Percentiles rank a stretch among this genome's conserved stretches.
These are phyloP conservation scores for Aspergillus pseudoviridinutans DNA, from an alignment of 2,329 filamentous ascomycete genomes.

Conservation along the genomic window DNA sequence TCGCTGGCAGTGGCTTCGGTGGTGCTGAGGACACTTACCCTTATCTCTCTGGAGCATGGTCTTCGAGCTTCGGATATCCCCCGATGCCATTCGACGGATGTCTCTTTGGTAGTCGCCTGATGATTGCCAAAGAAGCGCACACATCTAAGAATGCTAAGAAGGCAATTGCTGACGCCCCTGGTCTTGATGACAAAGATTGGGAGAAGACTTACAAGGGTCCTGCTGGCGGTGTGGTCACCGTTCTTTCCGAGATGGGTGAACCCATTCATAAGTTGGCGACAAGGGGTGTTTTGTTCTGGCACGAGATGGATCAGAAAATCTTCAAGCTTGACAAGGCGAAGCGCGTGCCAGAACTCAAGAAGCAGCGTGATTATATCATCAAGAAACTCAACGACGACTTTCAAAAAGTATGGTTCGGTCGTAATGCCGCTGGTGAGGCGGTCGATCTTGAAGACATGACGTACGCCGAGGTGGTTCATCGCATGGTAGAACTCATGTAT, in stretches of 20 bases:
- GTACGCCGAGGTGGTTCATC: slow-evolving; percentile 79
- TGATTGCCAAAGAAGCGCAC: slow-evolving; percentile 88
- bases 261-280: slow-evolving; percentile 98
- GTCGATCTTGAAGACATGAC: slow-evolving; percentile 96
- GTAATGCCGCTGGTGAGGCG: slow-evolving; percentile 72
- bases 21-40: slow-evolving; percentile 86
- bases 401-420: slow-evolving; percentile 95
- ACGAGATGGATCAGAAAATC: slow-evolving; percentile 98
- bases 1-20: slow-evolving; percentile 87
- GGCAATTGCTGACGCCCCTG: slow-evolving; percentile 80
- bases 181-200: slow-evolving; percentile 79
- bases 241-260: slow-evolving; percentile 98
- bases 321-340: slow-evolving; percentile 96
- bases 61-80: slow-evolving; percentile 79
- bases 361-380: slow-evolving; percentile 86
- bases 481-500: slow-evolving; percentile 86
- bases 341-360: slow-evolving; percentile 80
- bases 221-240: slow-evolving; percentile 90
- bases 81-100: slow-evolving; percentile 92
- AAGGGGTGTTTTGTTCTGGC: slow-evolving; percentile 93
- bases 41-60: slow-evolving; percentile 84
- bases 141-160: slow-evolving; percentile 85
- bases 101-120: slow-evolving; percentile 86
- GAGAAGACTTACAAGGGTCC: slow-evolving; percentile 90
- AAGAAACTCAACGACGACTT: slow-evolving; percentile 94